Evolutionary conservation across 2,329 filamentous ascomycete species (phyloP).

Genomic region (Arachnomyces sp.): DNA sequence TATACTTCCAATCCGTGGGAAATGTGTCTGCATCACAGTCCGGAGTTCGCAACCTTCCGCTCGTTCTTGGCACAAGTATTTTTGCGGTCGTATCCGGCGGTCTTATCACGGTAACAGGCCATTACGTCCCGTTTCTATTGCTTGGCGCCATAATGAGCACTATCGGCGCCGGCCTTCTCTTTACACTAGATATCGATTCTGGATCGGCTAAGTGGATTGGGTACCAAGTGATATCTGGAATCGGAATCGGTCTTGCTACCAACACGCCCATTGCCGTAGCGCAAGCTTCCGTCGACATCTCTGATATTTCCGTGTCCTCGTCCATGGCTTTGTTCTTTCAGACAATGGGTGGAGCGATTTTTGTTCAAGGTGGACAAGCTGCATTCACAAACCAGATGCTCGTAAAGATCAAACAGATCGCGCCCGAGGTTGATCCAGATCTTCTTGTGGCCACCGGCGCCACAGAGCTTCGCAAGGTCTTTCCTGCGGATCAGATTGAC

Average conservation of each 20-base stretch:
- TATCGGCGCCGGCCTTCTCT: slow-evolving; percentile 26
- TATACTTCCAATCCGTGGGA: slow-evolving; percentile 42
- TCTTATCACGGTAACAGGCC: slow-evolving; percentile 20
- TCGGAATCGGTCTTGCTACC: slow-evolving; percentile 15
- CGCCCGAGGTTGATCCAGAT: slow-evolving; percentile 17
- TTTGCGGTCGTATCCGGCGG: slow-evolving; percentile 22
- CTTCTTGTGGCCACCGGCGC: slow-evolving; percentile 20
- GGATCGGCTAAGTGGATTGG: slow-evolving; percentile 17
- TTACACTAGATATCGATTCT: slow-evolving; percentile 24
- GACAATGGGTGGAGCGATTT: slow-evolving; percentile 36
- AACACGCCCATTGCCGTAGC: slow-evolving; percentile 15
- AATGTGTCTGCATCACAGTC: slow-evolving; percentile 26
- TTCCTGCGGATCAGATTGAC: slow-evolving; percentile 14
- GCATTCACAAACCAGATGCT: slow-evolving; percentile 22
- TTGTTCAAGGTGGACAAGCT: slow-evolving; percentile 35
- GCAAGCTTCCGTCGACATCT: slow-evolving; percentile 18
- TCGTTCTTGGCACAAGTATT: slow-evolving; percentile 31
- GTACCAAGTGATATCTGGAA: slow-evolving; percentile 17
- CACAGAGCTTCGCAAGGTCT: slow-evolving; percentile 17
- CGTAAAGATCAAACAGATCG: slow-evolving; percentile 10
- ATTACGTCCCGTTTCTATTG: slow-evolving; percentile 21
- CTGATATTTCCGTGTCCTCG: slow-evolving; percentile 21
- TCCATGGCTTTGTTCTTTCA: slow-evolving; percentile 30
- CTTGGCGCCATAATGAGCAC: slow-evolving; percentile 21
- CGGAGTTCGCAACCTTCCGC: slow-evolving; percentile 37